Evolutionary conservation across 2,329 filamentous ascomycete species (phyloP), one percentile per base, ranked within the genome.

Genomic region (Aspergillus sp.): DNA sequence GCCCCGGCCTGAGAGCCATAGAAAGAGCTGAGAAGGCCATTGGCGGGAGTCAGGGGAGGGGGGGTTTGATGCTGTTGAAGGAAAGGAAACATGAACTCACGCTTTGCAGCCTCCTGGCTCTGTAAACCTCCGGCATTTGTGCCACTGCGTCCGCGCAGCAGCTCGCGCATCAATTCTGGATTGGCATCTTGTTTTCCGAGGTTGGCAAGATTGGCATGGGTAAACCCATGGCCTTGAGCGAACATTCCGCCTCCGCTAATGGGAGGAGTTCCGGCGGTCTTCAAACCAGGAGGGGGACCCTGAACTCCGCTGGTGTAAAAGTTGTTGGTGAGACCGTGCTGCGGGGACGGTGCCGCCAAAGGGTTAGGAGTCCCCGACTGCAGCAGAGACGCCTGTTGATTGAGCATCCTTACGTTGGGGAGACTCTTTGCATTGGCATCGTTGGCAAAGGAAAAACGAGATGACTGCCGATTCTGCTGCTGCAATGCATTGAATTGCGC

Each of bases 31-130:
- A 91, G 78, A 79, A 90, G 85, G 78, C 85, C 84, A 78, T 88
- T 83, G 82, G 86, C 84, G 84, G 88, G 85, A 83, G 83, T 85
- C 85, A 87, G 86, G 85, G 83, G 84, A 83, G 76, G 84, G 76
- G 85, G 86, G 73, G 84, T 85, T 75, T 88, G 87, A 77, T 90
- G 86, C 70, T 86, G 87, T 73, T 86, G 83, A 74, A 90, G 87
- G 76, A 85, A 87, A 84, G 88, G 87, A 82, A 90, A 86, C 78
- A 88, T 85, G 78, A 86, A 95, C 89, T 95, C 89, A 95, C 89
- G 89, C 88, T 95, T 95, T 82, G 83, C 83, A 72, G 83, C 79
- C 74, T 94, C 89, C 72, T 86, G 83, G 68, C 79, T 77, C 71
- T 88, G 85, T 68, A 77, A 79, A 67, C 79, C 81, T 66, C 78